These are phyloP conservation scores for Macrocystidia cucumis DNA, from an alignment of 1,284 basidiomycete genomes.

Conservation along the genomic window DNA sequence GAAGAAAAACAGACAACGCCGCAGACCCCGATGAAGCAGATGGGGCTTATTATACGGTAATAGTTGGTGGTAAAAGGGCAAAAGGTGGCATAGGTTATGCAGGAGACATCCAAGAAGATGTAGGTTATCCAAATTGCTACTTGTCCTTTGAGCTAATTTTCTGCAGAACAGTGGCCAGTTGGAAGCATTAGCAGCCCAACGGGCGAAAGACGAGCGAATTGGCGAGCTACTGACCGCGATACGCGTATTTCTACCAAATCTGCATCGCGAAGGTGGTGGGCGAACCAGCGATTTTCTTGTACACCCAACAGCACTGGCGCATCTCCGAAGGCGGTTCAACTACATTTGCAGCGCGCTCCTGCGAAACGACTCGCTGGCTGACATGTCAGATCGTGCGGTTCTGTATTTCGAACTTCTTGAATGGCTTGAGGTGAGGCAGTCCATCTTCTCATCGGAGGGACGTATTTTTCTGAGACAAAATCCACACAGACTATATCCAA, in stretches of 20 bases:
- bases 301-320: constrained; percentile 83
- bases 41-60: constrained; percentile 40
- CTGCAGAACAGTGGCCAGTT: constrained; percentile 71
- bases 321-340: constrained; percentile 83
- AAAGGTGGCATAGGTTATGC: constrained; percentile 83
- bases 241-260: constrained; percentile 71
- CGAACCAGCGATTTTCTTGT: constrained; percentile 82
- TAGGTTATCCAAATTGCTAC: constrained; percentile 29
- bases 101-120: constrained; percentile 74
- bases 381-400: constrained; percentile 83
- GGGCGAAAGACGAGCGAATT: constrained; percentile 63
- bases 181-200: constrained; percentile 67
- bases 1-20: constrained; percentile 36
- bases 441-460: constrained; percentile 2
- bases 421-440: constrained; percentile 74
- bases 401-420: constrained; percentile 86
- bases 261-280: constrained; percentile 64
- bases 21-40: constrained; percentile 41
- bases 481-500: constrained; percentile 70
- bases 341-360: constrained; percentile 78
- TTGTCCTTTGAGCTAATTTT: not conserved
- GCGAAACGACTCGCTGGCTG: constrained; percentile 83
- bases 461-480: not conserved
- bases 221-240: constrained; percentile 61
- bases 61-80: constrained; percentile 46